Percentiles rank a stretch among this genome's conserved stretches.
Evolutionary conservation across 148 eudicot species (phyloP).

Genomic region (Hydrangea macrophylla): DNA sequence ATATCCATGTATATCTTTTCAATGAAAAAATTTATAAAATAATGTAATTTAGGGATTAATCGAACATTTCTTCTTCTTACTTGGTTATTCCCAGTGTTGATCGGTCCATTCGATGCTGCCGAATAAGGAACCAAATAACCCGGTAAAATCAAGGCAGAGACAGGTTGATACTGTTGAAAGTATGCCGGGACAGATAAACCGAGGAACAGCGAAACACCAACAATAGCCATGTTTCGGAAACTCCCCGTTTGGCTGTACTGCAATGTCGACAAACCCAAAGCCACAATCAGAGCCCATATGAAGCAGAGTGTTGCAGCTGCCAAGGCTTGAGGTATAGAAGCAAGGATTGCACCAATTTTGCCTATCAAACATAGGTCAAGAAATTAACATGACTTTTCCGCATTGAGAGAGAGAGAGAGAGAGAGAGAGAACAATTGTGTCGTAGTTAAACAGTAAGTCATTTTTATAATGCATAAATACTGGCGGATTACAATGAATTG

Average conservation of each 20-base stretch:
- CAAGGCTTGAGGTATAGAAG: conserved; percentile 87
- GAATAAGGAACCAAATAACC: conserved; percentile 73
- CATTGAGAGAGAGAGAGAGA: too few relatives aligned
- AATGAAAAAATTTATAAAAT: too few relatives aligned
- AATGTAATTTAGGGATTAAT: too few relatives aligned
- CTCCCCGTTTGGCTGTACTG: conserved; percentile 72
- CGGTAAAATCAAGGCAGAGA: conserved; percentile 62
- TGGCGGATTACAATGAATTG: not conserved
- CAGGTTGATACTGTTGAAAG: conserved; percentile 74
- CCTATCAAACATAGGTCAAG: conserved; percentile 34
- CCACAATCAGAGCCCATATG: conserved; percentile 78
- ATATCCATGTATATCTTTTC: too few relatives aligned
- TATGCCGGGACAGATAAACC: conserved; percentile 91
- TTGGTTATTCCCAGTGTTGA: conserved; percentile 52
- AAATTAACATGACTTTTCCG: too few relatives aligned
- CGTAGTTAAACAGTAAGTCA: too few relatives aligned
- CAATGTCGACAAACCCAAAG: conserved; percentile 72
- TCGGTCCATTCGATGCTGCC: conserved; percentile 87
- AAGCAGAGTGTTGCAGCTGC: conserved; percentile 87
- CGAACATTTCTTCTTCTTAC: conserved; percentile 43
- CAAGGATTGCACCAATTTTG: conserved; percentile 88
- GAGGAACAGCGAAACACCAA: conserved; percentile 83
- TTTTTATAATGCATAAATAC: not conserved
- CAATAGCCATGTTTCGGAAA: conserved; percentile 73
- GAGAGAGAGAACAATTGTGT: too few relatives aligned